Percentiles rank a stretch among this genome's conserved stretches.
These are phyloP conservation scores for Barnettozyma sucrosica DNA, from an alignment of 805 yeast genomes.

Conservation along the genomic window DNA sequence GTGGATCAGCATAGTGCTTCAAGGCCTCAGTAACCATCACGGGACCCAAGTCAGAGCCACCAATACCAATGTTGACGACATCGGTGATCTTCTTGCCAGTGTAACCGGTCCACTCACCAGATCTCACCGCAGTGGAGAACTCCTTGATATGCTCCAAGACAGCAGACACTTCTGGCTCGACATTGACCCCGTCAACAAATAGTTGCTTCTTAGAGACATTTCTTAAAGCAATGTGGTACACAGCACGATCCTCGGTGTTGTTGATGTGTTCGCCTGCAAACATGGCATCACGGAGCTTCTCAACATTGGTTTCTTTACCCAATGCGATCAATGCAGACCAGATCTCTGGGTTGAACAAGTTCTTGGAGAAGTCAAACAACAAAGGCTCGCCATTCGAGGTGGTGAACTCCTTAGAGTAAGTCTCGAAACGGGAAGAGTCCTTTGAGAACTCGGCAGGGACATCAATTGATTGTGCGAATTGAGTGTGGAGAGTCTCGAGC, in stretches of 20 bases:
- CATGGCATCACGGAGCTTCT: slow-evolving; percentile 81
- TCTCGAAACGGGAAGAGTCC: slow-evolving; percentile 71
- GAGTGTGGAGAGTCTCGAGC: slow-evolving; percentile 64
- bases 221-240: slow-evolving; percentile 93
- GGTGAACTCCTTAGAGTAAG: slow-evolving; percentile 68
- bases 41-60: slow-evolving; percentile 98
- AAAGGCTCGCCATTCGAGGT: slow-evolving; percentile 87
- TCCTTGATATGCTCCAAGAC: slow-evolving; percentile 96
- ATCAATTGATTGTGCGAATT: slow-evolving; percentile 62
- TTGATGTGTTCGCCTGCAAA: slow-evolving; percentile 92
- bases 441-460: slow-evolving; percentile 66
- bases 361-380: slow-evolving; percentile 92
- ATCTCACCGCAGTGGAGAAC: slow-evolving; percentile 82
- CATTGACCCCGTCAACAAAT: slow-evolving; percentile 86
- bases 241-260: slow-evolving; percentile 95
- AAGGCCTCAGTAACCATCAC: slow-evolving; percentile 99
- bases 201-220: slow-evolving; percentile 81
- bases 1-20: slow-evolving; percentile 76
- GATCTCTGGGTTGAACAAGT: slow-evolving; percentile 83
- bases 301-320: slow-evolving; percentile 88
- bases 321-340: slow-evolving; percentile 59
- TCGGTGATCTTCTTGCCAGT: slow-evolving; percentile 92
- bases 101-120: slow-evolving; percentile 95
- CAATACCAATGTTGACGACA: slow-evolving; percentile 96
- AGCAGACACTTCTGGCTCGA: slow-evolving; percentile 84